Base-by-base conservation (phyloP, 1,139 yeast species). In the Yueomyces sp. region DNA sequence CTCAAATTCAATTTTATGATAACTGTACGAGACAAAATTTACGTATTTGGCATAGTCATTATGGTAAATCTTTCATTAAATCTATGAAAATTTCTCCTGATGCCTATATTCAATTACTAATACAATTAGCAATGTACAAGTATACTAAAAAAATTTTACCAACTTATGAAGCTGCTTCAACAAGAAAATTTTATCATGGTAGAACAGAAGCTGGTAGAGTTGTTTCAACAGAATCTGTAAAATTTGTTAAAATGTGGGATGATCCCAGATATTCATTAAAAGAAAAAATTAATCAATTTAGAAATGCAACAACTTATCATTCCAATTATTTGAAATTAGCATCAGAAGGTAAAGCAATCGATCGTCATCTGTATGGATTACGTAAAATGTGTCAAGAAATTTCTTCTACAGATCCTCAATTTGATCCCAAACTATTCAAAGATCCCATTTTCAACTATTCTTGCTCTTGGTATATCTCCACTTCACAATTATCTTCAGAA, bases 121-220 rank as follows among this genome's bases (percentile, higher is more conserved):
- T 82, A 57, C 93, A 82, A 66, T 68, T 82, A 53, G 85, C 87
- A 19, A 75, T 80, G 59, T 89, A 70, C 71, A 87, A 87, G 66
- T 71, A 79, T 66, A 75, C 86, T 41, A 95, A 95, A 31, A 77
- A 75, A 45, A 70, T 78, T 48, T 75, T 93, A 61, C 96, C 96
- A 50, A 91, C 97, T 28, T 91, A 91, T 63, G 98, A 91, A 65
- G 82, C 95, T 41, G 96, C 96, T 5, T 87, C 97, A 29, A 89
- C 97, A 4, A 77, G 97, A 64, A 80, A 78, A 60, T 89, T 73
- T 66, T 82, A 79, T 59, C 79, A 76, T 55, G 98, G 98, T 45
- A 78, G 98, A 64, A 91, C 97, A n/a, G 98, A 91, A 65, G 83
- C 96, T 36, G 89, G 95, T 49, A 76, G 98, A 60, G 67, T 87